Base-by-base conservation (phyloP, 768 basidiomycete species). In the Amanita pallidorosea region DNA sequence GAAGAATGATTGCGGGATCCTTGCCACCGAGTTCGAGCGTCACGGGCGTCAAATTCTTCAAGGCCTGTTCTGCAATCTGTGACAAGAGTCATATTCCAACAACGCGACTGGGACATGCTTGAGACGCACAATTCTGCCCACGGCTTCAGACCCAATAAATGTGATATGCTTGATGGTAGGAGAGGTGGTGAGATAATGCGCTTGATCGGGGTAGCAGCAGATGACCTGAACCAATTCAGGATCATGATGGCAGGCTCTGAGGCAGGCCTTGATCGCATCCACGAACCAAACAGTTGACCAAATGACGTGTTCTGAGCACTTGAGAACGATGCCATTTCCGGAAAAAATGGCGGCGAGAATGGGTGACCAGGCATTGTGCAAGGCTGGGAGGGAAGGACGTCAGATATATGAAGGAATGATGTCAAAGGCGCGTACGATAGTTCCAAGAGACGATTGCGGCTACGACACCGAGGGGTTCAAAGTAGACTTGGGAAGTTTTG, bases 381-480 rank as follows among this genome's bases (percentile, higher is more conserved):
- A 68, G 31, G 92, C 91, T 93, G 13, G n/a, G 44, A 33, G 23
- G 18, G 22, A 18, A 45, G n/a, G 8, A 45, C 37, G 53, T 49
- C 22, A 37, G 9, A n/a, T 29, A 48, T 55, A 17, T 51, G 42
- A 44, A 17, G 43, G 17, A 43, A 18, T 18, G 11, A 6, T 15
- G 15, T 51, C 23, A 22, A 38, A 42, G 36, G 29, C 8, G 63
- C 65, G 29, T 60, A 92, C 90, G 89, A 63, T 93, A 93, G 58
- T 92, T 93, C 90, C 93, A 97, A 0, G 91, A 94, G 4, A 97
- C 92, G 52, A 95, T 85, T 2, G 83, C 96, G 41, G 88, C 83
- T 12, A 96, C 88, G 1, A 95, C 88, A 22, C 96, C 96, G 18
- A 92, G 75, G 17, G 95, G 95, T 56, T 96, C 90, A 60, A 89